These are phyloP conservation scores for Didymella sp. DNA, from an alignment of 2,329 filamentous ascomycete genomes.

Conservation along the genomic window DNA sequence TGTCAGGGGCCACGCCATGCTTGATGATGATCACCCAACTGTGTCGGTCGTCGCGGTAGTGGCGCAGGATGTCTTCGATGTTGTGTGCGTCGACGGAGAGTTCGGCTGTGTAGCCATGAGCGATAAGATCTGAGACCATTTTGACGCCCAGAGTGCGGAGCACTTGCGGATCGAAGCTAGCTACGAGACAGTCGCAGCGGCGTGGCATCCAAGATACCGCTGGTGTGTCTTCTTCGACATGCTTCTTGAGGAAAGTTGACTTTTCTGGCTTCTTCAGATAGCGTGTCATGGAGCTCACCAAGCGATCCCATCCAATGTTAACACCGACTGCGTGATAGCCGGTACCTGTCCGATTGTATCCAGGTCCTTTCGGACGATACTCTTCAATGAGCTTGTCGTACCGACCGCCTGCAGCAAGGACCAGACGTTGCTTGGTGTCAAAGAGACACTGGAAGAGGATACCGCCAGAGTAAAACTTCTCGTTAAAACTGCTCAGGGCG, in stretches of 20 bases:
- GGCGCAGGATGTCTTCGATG: constrained; percentile 78
- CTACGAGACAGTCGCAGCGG: constrained; percentile 86
- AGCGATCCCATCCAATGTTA: constrained; percentile 84
- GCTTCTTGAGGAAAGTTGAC: constrained; percentile 69
- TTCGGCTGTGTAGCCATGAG: constrained; percentile 85
- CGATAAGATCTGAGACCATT: constrained; percentile 80
- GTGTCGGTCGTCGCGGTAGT: constrained; percentile 78
- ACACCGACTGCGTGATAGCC: constrained; percentile 85
- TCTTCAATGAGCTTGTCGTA: constrained; percentile 91
- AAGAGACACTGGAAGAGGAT: constrained; percentile 90
- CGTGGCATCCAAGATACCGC: constrained; percentile 48
- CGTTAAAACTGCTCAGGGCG: constrained; percentile 86
- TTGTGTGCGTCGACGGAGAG: constrained; percentile 80
- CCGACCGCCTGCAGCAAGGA: constrained; percentile 90
- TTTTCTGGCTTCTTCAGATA: constrained; percentile 58
- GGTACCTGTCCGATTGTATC: constrained; percentile 53
- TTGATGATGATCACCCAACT: constrained; percentile 92
- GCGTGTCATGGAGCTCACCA: constrained; percentile 68
- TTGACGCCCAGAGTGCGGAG: constrained; percentile 79
- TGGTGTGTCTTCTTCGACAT: constrained; percentile 64
- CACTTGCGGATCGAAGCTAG: constrained; percentile 80
- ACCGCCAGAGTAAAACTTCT: constrained; percentile 82
- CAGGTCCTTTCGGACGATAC: constrained; percentile 73
- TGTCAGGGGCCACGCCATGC: constrained; percentile 65
- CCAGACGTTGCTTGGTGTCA: constrained; percentile 79